phyloP scores from a whole-genome alignment of 352 stramenopile genomes.

The Pythium myriotylum region DNA sequence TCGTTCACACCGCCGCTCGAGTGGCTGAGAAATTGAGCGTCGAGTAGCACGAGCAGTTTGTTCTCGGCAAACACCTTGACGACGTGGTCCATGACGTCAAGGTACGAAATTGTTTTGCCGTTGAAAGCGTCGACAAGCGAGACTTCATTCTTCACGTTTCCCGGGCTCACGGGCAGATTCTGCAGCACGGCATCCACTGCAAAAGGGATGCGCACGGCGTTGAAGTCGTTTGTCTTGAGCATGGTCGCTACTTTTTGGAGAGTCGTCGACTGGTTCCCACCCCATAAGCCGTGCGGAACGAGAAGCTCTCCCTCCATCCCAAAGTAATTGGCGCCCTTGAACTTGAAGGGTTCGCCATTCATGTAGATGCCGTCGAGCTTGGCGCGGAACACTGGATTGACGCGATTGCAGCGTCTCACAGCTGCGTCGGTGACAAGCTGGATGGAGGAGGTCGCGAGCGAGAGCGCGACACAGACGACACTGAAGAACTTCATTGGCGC shows the following conservation, averaged over 20 bases:
- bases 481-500: too few relatives aligned
- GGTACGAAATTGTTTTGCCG: constrained; percentile 36
- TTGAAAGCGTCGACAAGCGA: constrained; percentile 22
- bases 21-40: constrained; percentile 50
- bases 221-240: constrained; percentile 47
- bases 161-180: constrained; percentile 38
- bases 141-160: constrained; percentile 47
- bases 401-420: too few relatives aligned
- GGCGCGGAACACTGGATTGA: too few relatives aligned
- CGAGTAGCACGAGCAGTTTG: constrained; percentile 49
- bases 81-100: constrained; percentile 61
- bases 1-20: constrained; percentile 32
- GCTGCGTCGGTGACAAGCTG: too few relatives aligned
- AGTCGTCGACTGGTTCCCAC: constrained; percentile 51
- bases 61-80: constrained; percentile 34
- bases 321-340: constrained; percentile 69
- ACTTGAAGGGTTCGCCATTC: constrained; percentile 34
- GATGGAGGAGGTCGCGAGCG: too few relatives aligned
- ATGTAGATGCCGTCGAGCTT: constrained; percentile 48
- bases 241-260: constrained; percentile 40
- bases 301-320: constrained; percentile 66
- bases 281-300: constrained; percentile 65
- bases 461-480: too few relatives aligned
- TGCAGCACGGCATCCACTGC: constrained; percentile 43
- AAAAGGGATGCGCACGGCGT: constrained; percentile 54